Evolutionary conservation across 2,329 filamentous ascomycete species (phyloP), one percentile per base, ranked within the genome.

Genomic region (Sarocladium strictum): DNA sequence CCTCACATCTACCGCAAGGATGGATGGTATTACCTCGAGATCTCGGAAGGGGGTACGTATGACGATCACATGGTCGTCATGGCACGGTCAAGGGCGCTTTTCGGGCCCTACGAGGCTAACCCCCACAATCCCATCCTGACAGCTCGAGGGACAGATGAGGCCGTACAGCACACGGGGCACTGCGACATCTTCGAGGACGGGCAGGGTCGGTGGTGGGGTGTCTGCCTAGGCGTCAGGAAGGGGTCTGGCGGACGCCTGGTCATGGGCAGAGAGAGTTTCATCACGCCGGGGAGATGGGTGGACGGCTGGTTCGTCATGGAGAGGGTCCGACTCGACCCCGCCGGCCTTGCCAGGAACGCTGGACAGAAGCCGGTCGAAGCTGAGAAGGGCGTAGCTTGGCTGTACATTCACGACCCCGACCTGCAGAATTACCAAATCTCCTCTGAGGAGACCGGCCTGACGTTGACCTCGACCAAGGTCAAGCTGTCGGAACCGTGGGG

Each of bases 11-110:
- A 72, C 60, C 72, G 71, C 54, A 68, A 67, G 67, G 71, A 58
- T 6, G 62, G 57, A 2, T 72, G 67, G 47, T 74, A 70, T 54
- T 74, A 73, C 55, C 63, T 74, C 6, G 65, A 73, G 15, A 70
- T 72, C 4, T 68, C 71, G 0, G 71, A 75, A 53, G 72, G 72
- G 0, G 72, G 71, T 4, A 73, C 71, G 1, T 55, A 60, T 38
- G 60, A 58, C 2, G 76, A 76, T 0, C 78, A 82, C 57, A 73
- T 75, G 53, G 76, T 79, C 56, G 80, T 76, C 72, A 75, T 80
- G 0, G 68, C 72, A 53, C 72, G 78, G 3, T 80, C 73, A 57
- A 59, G 59, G 2, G 67, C 66, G 53, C 67, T 64, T 10, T 59
- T 58, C 1, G 67, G 72, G 0, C 72, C 73, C 0, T 63, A 67